Evolutionary conservation across 495 filamentous ascomycete genomes (phyloP).

Genomic region (Penicillium maclennaniae): DNA sequence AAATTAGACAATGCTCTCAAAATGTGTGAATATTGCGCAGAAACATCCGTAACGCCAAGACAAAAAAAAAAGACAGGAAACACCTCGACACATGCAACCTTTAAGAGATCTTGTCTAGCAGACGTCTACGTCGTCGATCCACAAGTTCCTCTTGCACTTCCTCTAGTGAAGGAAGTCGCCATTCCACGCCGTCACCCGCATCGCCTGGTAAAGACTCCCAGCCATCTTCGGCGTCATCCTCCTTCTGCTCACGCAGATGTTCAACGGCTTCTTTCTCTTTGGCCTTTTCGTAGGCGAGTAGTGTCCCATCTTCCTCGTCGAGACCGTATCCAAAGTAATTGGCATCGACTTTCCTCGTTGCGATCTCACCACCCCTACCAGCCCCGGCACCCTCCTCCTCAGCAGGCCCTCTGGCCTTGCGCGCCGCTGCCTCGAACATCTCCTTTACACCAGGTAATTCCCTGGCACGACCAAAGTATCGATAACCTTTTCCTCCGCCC

Average conservation of each 20-base stretch:
- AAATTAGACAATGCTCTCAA: conserved; percentile 16
- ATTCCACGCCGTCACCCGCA: conserved; percentile 73
- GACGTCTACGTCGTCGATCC: conserved; percentile 73
- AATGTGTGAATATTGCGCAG: conserved; percentile 19
- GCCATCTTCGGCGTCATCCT: conserved; percentile 47
- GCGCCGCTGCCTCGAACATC: conserved; percentile 76
- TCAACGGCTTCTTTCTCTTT: conserved; percentile 82
- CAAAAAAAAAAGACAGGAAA: conserved; percentile 13
- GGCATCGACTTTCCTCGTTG: conserved; percentile 79
- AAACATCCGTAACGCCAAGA: conserved; percentile 27
- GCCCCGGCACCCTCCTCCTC: conserved; percentile 54
- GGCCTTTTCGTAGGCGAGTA: conserved; percentile 75
- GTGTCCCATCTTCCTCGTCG: conserved; percentile 84
- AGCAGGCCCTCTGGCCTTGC: conserved; percentile 52
- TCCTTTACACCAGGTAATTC: conserved; percentile 96
- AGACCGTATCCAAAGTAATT: conserved; percentile 94
- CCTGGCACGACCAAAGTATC: conserved; percentile 86
- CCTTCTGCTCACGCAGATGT: conserved; percentile 49
- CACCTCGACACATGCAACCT: conserved; percentile 1
- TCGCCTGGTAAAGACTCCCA: conserved; percentile 91
- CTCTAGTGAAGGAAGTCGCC: conserved; percentile 79
- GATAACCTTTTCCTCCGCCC: conserved; percentile 84
- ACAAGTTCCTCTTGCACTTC: conserved; percentile 92
- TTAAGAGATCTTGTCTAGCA: conserved; percentile 76
- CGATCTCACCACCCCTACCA: conserved; percentile 65